Base-by-base conservation (phyloP, 2,329 filamentous ascomycete species). In the Neoascochyta sp. region DNA sequence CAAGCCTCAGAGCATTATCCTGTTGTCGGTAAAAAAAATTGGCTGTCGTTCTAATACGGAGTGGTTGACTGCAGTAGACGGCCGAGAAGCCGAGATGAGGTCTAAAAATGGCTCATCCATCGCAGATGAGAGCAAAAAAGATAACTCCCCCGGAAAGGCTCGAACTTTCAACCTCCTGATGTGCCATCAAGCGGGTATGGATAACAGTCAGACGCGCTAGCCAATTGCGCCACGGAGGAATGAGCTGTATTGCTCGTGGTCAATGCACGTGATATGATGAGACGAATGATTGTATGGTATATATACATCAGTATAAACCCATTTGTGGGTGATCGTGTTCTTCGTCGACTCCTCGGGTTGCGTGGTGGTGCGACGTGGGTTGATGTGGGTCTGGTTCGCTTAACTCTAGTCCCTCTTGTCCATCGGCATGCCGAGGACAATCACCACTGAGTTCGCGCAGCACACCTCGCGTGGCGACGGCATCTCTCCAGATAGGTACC, bases 181-280 rank as follows among this genome's bases (percentile, higher is more conserved):
- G 34, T 39, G 35, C 39, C 27, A 42, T 34, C 30, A 39, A 39
- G 36, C 18, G 16, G 23, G 27, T 34, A 30, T 30, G 31, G 36
- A 35, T 75, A 75, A 75, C 72, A 75, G 72, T 75, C 72, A 70
- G 67, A 76, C 73, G 72, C 72, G 71, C 72, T 75, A 75, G 70
- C 72, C 73, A 74, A 65, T 65, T 65, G 62, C 62, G 62, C 60
- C 62, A 64, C 55, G 57, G 60, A 62, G 59, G 60, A 63, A 53
- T 40, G 34, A 42, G 36, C 32, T 22, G 13, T 20, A 11, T 29
- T 31, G 40, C 39, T 40, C 35, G 30, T 43, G 36, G 38, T 27
- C 27, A 27, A 40, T 39, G 36, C 36, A 26, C 22, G 29, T 38
- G 36, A 38, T 41, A 39, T 39, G 43, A 48, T 48, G 37, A 30